Evolutionary conservation across 2,329 filamentous ascomycete genomes (phyloP).

Genomic region (Microdochium trichocladiopsis): DNA sequence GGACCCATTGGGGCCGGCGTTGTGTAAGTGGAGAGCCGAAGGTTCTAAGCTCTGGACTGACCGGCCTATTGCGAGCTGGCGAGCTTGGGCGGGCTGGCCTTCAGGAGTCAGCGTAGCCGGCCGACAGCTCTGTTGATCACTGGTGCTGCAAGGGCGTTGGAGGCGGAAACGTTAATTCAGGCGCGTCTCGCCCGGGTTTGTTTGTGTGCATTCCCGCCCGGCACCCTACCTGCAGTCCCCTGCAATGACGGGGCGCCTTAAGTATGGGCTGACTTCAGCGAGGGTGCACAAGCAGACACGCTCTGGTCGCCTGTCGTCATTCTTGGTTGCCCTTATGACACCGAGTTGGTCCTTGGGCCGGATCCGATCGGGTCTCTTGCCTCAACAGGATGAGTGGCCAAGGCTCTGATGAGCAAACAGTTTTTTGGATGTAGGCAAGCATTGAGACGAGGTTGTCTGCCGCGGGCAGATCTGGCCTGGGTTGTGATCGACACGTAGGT

Average conservation of each 20-base stretch:
- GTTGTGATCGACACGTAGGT: neutral
- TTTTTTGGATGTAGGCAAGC: neutral
- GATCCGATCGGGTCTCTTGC: neutral
- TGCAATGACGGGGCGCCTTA: neutral
- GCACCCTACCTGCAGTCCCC: neutral
- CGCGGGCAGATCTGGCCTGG: neutral
- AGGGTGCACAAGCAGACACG: too few relatives aligned
- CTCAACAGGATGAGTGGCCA: neutral
- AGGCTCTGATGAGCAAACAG: neutral
- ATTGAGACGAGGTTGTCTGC: neutral
- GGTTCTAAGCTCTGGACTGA: neutral
- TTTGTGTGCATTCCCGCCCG: neutral
- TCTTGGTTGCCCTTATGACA: too few relatives aligned
- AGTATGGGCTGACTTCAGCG: neutral
- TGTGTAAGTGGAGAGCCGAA: neutral
- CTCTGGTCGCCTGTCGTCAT: too few relatives aligned
- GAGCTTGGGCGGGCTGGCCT: neutral
- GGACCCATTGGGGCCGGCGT: neutral
- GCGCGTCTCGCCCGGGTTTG: neutral
- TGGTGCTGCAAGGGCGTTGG: neutral
- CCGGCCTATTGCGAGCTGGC: neutral
- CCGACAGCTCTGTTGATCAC: too few relatives aligned
- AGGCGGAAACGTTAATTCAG: neutral
- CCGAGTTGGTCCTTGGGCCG: too few relatives aligned
- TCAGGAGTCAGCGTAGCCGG: too few relatives aligned